Evolutionary conservation across 805 yeast genomes (phyloP).

Genomic region (Pichia exigua): DNA sequence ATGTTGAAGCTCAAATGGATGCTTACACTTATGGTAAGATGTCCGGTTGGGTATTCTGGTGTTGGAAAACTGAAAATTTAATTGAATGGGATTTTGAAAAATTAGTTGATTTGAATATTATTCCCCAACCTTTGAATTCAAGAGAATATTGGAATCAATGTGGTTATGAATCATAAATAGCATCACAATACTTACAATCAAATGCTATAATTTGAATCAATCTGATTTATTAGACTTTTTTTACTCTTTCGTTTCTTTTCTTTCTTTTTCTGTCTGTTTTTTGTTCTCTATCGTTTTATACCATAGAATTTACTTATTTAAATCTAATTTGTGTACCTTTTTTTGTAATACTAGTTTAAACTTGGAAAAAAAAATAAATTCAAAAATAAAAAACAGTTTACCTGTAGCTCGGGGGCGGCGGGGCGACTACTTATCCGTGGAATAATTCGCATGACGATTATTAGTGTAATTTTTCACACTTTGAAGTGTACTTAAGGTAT

Average conservation of each 20-base stretch:
- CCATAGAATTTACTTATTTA: background rate
- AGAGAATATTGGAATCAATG: slow-evolving; percentile 27
- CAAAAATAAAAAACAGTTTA: no score
- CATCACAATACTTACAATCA: no score
- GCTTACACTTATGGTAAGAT: slow-evolving; percentile 47
- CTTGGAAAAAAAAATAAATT: background rate
- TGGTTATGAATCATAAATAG: slow-evolving; percentile 15
- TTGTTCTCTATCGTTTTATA: no score
- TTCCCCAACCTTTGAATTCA: slow-evolving; percentile 67
- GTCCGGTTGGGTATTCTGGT: slow-evolving; percentile 91
- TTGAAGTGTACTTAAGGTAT: no score
- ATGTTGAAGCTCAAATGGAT: slow-evolving; percentile 85
- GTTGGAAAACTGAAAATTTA: slow-evolving; percentile 79
- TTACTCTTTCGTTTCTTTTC: background rate
- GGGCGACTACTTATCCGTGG: no score
- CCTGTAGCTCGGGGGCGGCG: background rate
- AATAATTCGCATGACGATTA: no score
- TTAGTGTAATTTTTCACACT: no score
- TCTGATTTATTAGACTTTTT: no score
- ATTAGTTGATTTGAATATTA: slow-evolving; percentile 48
- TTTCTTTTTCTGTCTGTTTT: background rate
- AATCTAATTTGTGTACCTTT: background rate
- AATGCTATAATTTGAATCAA: no score
- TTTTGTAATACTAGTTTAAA: background rate
- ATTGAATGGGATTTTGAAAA: slow-evolving; percentile 80